Conservation (phyloP, 805 yeast genomes). For the Tetrapisispora iriomotensis region DNA sequence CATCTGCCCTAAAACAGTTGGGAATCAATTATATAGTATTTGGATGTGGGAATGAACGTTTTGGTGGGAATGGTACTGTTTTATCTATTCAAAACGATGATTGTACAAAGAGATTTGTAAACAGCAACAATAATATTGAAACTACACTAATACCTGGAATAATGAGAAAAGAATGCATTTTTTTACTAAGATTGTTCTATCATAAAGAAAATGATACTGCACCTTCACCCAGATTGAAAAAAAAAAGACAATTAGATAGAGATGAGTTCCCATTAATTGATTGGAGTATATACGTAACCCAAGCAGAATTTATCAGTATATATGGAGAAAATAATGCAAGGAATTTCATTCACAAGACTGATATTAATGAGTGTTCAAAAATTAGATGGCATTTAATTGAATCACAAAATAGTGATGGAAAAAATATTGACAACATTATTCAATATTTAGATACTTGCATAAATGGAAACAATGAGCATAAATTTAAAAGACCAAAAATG, state of each 20-base stretch:
- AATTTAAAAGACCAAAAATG: too few species aligned
- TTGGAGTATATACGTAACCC: constrained; percentile 43
- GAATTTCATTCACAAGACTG: constrained; percentile 11
- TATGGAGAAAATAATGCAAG: constrained; percentile 13
- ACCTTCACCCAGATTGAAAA: constrained; percentile 76
- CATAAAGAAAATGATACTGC: constrained; percentile 78
- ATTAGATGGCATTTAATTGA: constrained; percentile 24
- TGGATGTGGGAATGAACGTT: constrained; percentile 91
- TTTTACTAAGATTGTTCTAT: constrained; percentile 73
- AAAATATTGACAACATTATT: constrained; percentile 10
- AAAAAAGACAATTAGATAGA: constrained; percentile 46
- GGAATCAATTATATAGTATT: constrained; percentile 66
- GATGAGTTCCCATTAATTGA: constrained; percentile 51
- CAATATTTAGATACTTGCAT: constrained; percentile 4
- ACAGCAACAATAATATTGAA: constrained; percentile 3
- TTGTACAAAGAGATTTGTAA: constrained; percentile 16
- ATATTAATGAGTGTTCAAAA: constrained; percentile 8
- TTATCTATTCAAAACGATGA: constrained; percentile 44
- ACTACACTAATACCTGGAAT: constrained; percentile 62
- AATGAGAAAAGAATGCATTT: constrained; percentile 69
- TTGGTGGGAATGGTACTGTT: constrained; percentile 95
- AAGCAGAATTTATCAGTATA: constrained; percentile 36
- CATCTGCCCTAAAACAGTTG: constrained; percentile 76
- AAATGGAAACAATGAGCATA: neutral
- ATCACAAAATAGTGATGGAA: too few species aligned